A percentile compares a stretch with the other conserved stretches of the same genome.
phyloP scores from a whole-genome alignment of 768 basidiomycete species.

The Rhizopogon vinicolor region DNA sequence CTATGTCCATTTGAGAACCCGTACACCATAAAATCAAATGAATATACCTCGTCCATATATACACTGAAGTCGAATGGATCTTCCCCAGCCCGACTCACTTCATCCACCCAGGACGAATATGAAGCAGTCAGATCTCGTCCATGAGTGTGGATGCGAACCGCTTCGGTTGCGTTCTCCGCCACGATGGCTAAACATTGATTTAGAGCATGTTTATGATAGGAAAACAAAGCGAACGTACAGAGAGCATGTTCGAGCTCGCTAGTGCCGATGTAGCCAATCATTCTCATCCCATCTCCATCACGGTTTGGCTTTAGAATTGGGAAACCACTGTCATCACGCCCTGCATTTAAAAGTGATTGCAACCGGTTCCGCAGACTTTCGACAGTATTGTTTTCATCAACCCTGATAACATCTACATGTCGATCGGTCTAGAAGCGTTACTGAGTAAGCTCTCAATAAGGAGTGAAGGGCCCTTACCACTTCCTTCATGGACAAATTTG shows the following conservation, averaged over 20 bases:
- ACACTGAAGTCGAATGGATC: constrained; percentile 79
- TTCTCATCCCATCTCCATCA: constrained; percentile 43
- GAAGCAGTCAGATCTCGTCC: constrained; percentile 48
- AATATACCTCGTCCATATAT: constrained; percentile 82
- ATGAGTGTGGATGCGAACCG: constrained; percentile 57
- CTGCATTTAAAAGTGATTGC: constrained; percentile 47
- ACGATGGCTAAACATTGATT: constrained; percentile 50
- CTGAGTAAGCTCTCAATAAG: not conserved
- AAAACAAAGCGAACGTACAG: constrained; percentile 41
- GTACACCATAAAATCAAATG: not conserved
- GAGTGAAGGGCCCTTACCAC: constrained; percentile 47
- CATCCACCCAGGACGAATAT: constrained; percentile 54
- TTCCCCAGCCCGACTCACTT: constrained; percentile 13
- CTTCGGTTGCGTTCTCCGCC: constrained; percentile 65
- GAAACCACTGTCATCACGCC: constrained; percentile 79
- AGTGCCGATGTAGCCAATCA: constrained; percentile 88
- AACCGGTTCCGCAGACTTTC: constrained; percentile 70
- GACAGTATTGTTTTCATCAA: constrained; percentile 76
- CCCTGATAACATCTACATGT: constrained; percentile 63
- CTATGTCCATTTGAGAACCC: constrained; percentile 28
- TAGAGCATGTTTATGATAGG: not conserved
- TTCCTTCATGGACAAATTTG: constrained; percentile 65
- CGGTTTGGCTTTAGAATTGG: constrained; percentile 65
- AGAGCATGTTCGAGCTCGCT: constrained; percentile 95
- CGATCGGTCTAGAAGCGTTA: constrained; percentile 49